Base-by-base conservation (phyloP, 2,329 filamentous ascomycete species). In the Pezicula carpinea region DNA sequence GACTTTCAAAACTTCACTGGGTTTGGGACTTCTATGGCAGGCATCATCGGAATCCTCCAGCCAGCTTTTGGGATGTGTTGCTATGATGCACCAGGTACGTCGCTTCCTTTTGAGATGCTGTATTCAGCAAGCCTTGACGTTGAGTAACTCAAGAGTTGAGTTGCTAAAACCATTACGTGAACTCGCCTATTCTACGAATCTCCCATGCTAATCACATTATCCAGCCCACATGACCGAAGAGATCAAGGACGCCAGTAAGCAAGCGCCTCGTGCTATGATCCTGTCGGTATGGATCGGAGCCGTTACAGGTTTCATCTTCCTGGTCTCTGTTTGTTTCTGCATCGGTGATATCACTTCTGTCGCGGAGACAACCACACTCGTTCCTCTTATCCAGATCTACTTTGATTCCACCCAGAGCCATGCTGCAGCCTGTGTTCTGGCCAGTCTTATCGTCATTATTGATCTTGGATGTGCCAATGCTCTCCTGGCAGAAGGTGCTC, bases 201-300 rank as follows among this genome's bases (percentile, higher is more conserved):
- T 23, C 23, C 33, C 4, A 44, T 11, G 6, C 6, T 6, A 26
- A 29, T 11, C 8, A 2, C 6, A 29, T 41, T 62, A 61, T 0
- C 72, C 71, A 0, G 62, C 67, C 0, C 76, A 79, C 47, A 78
- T 80, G 75, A 73, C 70, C 0, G 77, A 79, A 56, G 77, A 80
- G 52, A 73, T 80, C 53, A 69, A 69, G 41, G 67, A 76, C 42
- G 70, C 75, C 0, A 67, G 70, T 5, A 73, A 70, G 42, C 66
- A 77, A 53, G 75, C 71, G 2, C 77, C 77, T 0, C 60, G 66
- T 50, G 70, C 70, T 1, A 75, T 78, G 55, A 64, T 77, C 10
- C 63, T 67, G 18, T 72, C 71, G 1, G 67, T 75, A 38, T 53
- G 69, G 19, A 66, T 77, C 47, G 76, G 76, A 39, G 72, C 71